A percentile compares a stretch with the other conserved stretches of the same genome.
Conservation (phyloP, 2,329 filamentous ascomycete genomes). For the Phialophora macrospora region DNA sequence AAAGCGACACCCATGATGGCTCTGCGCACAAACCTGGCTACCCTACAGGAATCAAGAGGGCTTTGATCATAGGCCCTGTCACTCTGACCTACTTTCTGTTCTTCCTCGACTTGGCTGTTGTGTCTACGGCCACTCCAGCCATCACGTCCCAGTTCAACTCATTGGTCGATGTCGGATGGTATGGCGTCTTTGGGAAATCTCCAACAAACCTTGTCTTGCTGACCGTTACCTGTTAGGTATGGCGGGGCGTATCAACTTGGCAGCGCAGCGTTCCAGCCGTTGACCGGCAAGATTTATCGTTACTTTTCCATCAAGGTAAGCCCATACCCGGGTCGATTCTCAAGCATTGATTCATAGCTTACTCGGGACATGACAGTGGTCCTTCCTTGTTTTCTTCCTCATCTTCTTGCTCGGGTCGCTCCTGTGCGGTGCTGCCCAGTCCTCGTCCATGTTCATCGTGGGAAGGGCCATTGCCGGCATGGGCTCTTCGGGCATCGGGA, state of each 20-base stretch:
- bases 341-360: neutral
- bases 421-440: slow-evolving; percentile 58
- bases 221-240: neutral
- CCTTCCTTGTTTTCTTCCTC: slow-evolving; percentile 51
- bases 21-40: neutral
- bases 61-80: neutral
- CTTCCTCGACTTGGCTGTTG: slow-evolving; percentile 18
- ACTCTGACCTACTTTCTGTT: slow-evolving; percentile 10
- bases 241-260: slow-evolving; percentile 25
- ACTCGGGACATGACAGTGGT: slow-evolving; percentile 38
- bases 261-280: slow-evolving; percentile 50
- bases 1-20: neutral
- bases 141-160: slow-evolving; percentile 46
- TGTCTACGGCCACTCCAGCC: slow-evolving; percentile 37
- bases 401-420: slow-evolving; percentile 60
- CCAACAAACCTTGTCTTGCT: too few relatives aligned
- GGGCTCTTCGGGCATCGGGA: slow-evolving; percentile 57
- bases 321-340: neutral
- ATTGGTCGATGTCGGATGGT: slow-evolving; percentile 48
- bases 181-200: slow-evolving; percentile 20
- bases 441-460: slow-evolving; percentile 55
- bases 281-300: slow-evolving; percentile 54
- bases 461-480: slow-evolving; percentile 58
- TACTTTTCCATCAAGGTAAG: slow-evolving; percentile 51
- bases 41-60: neutral